phyloP scores from a whole-genome alignment of 2,329 filamentous ascomycete species.

The Alternaria brassicae region DNA sequence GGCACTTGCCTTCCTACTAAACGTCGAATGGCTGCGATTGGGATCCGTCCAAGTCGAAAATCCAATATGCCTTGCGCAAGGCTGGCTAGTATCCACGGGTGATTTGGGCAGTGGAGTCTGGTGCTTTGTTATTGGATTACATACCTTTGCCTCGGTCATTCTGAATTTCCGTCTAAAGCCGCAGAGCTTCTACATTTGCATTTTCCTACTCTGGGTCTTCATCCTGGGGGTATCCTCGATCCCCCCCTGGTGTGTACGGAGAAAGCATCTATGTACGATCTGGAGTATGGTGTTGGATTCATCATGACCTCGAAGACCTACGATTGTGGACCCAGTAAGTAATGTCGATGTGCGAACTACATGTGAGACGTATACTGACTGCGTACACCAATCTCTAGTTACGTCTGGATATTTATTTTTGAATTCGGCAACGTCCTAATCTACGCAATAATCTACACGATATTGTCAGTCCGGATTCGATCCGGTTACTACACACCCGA shows the following conservation, averaged over 20 bases:
- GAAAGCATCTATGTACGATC: constrained; percentile 67
- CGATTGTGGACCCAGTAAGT: constrained; percentile 63
- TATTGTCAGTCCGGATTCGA: constrained; percentile 50
- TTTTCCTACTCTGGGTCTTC: constrained; percentile 65
- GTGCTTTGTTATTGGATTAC: constrained; percentile 69
- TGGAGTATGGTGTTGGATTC: constrained; percentile 73
- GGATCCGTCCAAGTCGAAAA: constrained; percentile 64
- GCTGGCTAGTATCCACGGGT: constrained; percentile 72
- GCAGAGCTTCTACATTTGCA: constrained; percentile 57
- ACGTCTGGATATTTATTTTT: constrained; percentile 68
- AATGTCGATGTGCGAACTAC: neutral
- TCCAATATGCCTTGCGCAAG: constrained; percentile 67
- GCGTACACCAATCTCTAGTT: constrained; percentile 36
- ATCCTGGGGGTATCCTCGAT: constrained; percentile 65
- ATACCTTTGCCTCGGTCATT: constrained; percentile 71
- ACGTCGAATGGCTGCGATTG: constrained; percentile 63
- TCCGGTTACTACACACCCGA: constrained; percentile 45
- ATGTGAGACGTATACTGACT: neutral
- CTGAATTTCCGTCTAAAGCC: constrained; percentile 61
- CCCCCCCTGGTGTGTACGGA: constrained; percentile 55
- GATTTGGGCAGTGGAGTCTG: constrained; percentile 72
- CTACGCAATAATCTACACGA: constrained; percentile 55
- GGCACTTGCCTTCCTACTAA: constrained; percentile 68
- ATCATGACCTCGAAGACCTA: constrained; percentile 60
- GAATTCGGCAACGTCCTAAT: constrained; percentile 61